Evolutionary conservation across 495 filamentous ascomycete genomes (phyloP).

Genomic region (Penicillium robsamsonii): DNA sequence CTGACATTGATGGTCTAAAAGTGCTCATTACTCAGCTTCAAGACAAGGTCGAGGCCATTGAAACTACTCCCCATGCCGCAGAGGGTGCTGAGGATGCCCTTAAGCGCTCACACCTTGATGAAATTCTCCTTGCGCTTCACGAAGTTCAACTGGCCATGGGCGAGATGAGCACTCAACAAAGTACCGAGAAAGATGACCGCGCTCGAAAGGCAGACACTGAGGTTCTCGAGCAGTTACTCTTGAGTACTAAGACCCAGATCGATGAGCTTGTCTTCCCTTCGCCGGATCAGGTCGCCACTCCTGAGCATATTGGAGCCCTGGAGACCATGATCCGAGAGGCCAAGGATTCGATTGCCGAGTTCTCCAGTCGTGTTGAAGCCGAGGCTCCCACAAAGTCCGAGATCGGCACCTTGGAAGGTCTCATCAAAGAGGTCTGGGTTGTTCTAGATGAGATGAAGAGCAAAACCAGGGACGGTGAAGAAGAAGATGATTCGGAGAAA

Average conservation of each 20-base stretch:
- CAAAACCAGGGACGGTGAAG: constrained; percentile 40
- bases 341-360: constrained; percentile 61
- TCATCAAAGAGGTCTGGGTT: constrained; percentile 70
- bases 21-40: constrained; percentile 75
- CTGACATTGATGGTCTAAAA: constrained; percentile 82
- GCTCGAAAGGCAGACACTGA: constrained; percentile 74
- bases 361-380: constrained; percentile 57
- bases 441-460: constrained; percentile 77
- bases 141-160: constrained; percentile 58
- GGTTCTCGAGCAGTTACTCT: constrained; percentile 83
- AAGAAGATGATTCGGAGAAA: constrained; percentile 61
- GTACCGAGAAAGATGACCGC: constrained; percentile 33
- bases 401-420: constrained; percentile 66
- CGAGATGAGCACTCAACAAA: constrained; percentile 35
- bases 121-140: constrained; percentile 54
- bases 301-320: constrained; percentile 72
- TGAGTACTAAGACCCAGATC: constrained; percentile 77
- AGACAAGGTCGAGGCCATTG: constrained; percentile 78
- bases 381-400: constrained; percentile 72
- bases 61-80: constrained; percentile 53
- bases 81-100: constrained; percentile 42
- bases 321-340: constrained; percentile 69
- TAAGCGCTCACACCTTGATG: constrained; percentile 60
- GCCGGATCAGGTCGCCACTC: constrained; percentile 57
- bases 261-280: constrained; percentile 72